Evolutionary conservation across 1,284 basidiomycete genomes (phyloP), one percentile per base, ranked within the genome.

Genomic region (Ustilago cynodontis): DNA sequence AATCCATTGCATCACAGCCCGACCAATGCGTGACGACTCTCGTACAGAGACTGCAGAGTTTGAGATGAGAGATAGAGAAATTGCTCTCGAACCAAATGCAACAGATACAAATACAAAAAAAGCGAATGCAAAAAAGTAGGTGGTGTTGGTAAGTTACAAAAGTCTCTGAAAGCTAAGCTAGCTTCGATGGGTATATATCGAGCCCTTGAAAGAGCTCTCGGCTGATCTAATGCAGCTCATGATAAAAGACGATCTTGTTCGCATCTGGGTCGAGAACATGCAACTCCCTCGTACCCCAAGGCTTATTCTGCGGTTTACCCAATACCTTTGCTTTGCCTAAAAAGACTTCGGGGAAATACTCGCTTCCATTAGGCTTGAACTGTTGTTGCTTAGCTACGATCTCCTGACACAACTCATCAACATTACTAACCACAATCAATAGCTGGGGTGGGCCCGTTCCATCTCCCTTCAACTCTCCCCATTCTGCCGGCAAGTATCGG

Each of bases 231-330:
- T 29, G 24, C 9, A 58, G 29, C 56, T 71, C 61, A 65, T 78
- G 66, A 37, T 71, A 80, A 20, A 82, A 70, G 26, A 82, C 56
- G 20, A 80, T 65, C 72, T 71, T 76, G 65, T 80, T 77, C 29
- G 64, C 78, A 33, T 82, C 80, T 10, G 80, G 78, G 31, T 82
- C 80, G n/a, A 79, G 61, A 7, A 82, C 52, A 11, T 70, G 64
- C 26, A 77, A 51, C 63, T 82, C 80, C 18, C 78, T 54, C 28
- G 78, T 76, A 24, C 78, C 77, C 78, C 79, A 77, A 2, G 77
- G 71, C 68, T 74, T 73, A 62, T 76, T 77, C 60, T 82, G 77
- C 8, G 78, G 78, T 35, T 73, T 77, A 31, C 64, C 58, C 13
- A 71, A 22, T 37, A 82, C 49, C 31, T 71, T 71, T n/a, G 71